Percentiles rank a stretch among this genome's conserved stretches.
Evolutionary conservation across 2,329 filamentous ascomycete genomes (phyloP).

Genomic region (Penicillium sp.): DNA sequence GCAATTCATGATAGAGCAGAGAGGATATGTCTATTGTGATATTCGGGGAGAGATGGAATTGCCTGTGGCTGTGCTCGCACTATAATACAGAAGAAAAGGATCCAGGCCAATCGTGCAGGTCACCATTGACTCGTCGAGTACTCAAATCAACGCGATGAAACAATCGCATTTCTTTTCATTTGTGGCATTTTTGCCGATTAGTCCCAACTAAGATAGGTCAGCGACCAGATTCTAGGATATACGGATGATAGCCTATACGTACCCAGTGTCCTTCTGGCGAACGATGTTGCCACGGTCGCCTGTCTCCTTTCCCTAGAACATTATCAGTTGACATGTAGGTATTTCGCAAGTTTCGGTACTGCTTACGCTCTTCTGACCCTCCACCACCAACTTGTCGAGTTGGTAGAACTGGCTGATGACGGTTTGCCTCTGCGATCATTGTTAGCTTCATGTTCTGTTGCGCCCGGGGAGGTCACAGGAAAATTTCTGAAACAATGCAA

Average conservation of each 20-base stretch:
- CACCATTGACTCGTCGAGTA: slow-evolving; percentile 4
- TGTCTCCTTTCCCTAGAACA: slow-evolving; percentile 46
- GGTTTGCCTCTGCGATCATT: slow-evolving; percentile 75
- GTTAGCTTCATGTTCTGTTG: slow-evolving; percentile 32
- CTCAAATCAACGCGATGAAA: slow-evolving; percentile 9
- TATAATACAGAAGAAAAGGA: slow-evolving; percentile 24
- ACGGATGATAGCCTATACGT: slow-evolving; percentile 18
- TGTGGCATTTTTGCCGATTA: slow-evolving; percentile 13
- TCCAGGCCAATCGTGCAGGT: slow-evolving; percentile 4
- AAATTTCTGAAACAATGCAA: not conserved
- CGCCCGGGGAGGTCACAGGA: not conserved
- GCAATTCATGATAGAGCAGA: not conserved
- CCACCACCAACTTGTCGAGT: slow-evolving; percentile 84
- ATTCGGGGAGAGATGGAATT: slow-evolving; percentile 12
- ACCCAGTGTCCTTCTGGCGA: slow-evolving; percentile 78
- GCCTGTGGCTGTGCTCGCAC: slow-evolving; percentile 11
- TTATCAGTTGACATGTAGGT: slow-evolving; percentile 4
- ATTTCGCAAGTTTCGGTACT: slow-evolving; percentile 10
- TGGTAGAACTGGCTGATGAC: slow-evolving; percentile 94
- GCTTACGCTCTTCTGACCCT: slow-evolving; percentile 74
- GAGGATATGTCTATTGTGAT: slow-evolving; percentile 8
- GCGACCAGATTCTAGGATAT: not conserved
- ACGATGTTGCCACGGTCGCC: slow-evolving; percentile 65
- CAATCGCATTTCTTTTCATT: slow-evolving; percentile 8
- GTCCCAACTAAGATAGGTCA: slow-evolving; percentile 28